Evolutionary conservation across 73 alveolate species (phyloP), one percentile per base, ranked within the genome.

Genomic region (Blepharisma stoltei): DNA sequence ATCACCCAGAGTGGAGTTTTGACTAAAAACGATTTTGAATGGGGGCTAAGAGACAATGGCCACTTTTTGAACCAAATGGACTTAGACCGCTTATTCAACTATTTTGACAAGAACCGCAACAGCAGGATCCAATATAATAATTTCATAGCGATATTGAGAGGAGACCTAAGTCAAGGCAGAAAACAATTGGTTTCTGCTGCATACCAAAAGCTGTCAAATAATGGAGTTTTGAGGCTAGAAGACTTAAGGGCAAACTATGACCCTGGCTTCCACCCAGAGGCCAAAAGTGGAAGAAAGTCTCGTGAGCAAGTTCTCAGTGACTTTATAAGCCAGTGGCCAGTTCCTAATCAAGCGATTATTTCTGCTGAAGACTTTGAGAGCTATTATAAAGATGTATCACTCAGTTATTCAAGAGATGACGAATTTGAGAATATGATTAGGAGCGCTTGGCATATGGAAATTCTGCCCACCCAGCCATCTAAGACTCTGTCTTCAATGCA

Each of bases 391-490:
- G 91, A 89, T 78, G 90, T 92, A 18, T 66, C 88, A 47, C 93
- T 93, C 77, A 78, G 92, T 23, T 79, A 89, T 53, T 95, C 88
- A 53, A 86, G 92, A 49, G 98, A 93, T 82, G 98, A 93, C 71
- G 85, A 88, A 78, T 93, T 93, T 69, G 94, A 90, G 54, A 78
- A 76, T 37, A 82, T 90, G 94, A 81, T 93, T 23, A 87, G 93
- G 84, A 93, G 85, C 73, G 93, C 97, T 67, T 93, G 98, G 98
- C 71, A 69, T 23, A n/a, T 52, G 3, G 41, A 32, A 32, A 32
- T 32, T 32, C 41, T 3, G 41, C 41, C 41, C 41, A 3, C 41
- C 41, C 41, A 32, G 41, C 41, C 41, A 32, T 32, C 41, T 3
- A 32, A 32, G 41, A 3, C 41, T 32, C 41, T 32, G 41, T 32